Evolutionary conservation across 2,329 filamentous ascomycete species (phyloP), one percentile per base, ranked within the genome.

Genomic region (Dactylonectria macrodidyma): DNA sequence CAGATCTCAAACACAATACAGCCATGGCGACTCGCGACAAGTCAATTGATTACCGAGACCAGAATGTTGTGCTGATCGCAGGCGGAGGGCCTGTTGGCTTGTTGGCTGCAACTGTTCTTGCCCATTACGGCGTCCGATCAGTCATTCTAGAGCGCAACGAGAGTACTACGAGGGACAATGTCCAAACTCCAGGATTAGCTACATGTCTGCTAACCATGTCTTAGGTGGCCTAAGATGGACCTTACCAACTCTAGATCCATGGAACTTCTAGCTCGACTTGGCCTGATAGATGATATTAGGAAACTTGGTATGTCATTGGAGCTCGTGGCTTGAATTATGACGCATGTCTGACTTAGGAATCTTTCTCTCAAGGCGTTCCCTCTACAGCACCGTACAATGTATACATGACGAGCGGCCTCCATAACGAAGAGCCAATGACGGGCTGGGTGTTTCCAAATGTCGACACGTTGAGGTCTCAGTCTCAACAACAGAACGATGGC

Each of bases 71-170:
- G 19, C 19, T 19, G 19, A 59, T 59, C 12, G 56, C 56, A 5
- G 56, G 56, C 19, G 56, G 56, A 7, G 56, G 56, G 1, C 56
- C 56, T 7, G 41, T 59, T 6, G 56, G 56, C 11, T 22, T 59
- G 3, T 3, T 59, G 6, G 16, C 48, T 7, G 56, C 56, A 19
- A 24, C 8, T 6, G 56, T 59, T 10, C 19, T 59, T 5, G 47
- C 56, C 10, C 48, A 33, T 10, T 33, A 59, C 24, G 56, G 41
- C 5, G 56, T 59, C 38, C 47, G 48, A 36, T 59, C 56, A 2
- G n/a, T 59, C 4, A 38, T 59, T 12, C 48, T 59, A 12, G 56
- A 59, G 24, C 38, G 56, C 24, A 59, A 59, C 41, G 22, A 59
- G 12, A 47, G 41, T 2, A 59, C 56, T 5, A 59, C 56, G 19